phyloP scores from a whole-genome alignment of 352 stramenopile genomes.

The Phytopythium litorale region DNA sequence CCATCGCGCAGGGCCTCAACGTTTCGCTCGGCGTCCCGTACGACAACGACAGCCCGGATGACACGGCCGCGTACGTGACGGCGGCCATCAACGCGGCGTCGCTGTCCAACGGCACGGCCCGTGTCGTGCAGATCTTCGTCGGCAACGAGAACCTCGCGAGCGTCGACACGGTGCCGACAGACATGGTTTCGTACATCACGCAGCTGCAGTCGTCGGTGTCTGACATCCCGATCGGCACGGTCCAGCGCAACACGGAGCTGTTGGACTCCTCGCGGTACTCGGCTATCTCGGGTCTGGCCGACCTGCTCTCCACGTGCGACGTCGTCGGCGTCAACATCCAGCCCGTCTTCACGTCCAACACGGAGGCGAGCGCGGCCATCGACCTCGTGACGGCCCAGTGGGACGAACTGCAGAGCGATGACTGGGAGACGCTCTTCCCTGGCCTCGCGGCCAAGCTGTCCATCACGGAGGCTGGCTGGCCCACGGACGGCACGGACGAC shows the following conservation, averaged over 20 bases:
- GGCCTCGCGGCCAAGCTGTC: constrained; percentile 43
- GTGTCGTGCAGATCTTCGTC: constrained; percentile 50
- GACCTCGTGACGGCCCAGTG: constrained; percentile 37
- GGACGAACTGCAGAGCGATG: constrained; percentile 28
- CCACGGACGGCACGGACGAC: constrained; percentile 26
- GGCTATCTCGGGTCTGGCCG: constrained; percentile 25
- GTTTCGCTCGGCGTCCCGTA: constrained; percentile 44
- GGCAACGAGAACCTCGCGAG: constrained; percentile 55
- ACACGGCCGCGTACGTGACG: constrained; percentile 29
- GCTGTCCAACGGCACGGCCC: constrained; percentile 26
- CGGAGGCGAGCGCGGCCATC: constrained; percentile 33
- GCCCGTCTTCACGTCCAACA: constrained; percentile 45
- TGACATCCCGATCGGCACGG: constrained; percentile 34
- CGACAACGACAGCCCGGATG: constrained; percentile 26
- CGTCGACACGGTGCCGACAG: constrained; percentile 22
- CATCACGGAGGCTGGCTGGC: constrained; percentile 65
- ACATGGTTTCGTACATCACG: constrained; percentile 40
- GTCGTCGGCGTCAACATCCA: constrained; percentile 73
- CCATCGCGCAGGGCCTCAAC: constrained; percentile 40
- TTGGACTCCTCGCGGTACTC: constrained; percentile 33
- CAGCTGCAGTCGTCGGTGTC: constrained; percentile 24
- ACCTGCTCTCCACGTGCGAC: constrained; percentile 51
- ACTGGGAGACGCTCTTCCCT: constrained; percentile 33
- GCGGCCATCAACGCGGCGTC: constrained; percentile 26
- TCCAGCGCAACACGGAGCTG: constrained; percentile 50